Conservation (phyloP, 2,329 filamentous ascomycete genomes). For the Aspergillus costaricaensis region DNA sequence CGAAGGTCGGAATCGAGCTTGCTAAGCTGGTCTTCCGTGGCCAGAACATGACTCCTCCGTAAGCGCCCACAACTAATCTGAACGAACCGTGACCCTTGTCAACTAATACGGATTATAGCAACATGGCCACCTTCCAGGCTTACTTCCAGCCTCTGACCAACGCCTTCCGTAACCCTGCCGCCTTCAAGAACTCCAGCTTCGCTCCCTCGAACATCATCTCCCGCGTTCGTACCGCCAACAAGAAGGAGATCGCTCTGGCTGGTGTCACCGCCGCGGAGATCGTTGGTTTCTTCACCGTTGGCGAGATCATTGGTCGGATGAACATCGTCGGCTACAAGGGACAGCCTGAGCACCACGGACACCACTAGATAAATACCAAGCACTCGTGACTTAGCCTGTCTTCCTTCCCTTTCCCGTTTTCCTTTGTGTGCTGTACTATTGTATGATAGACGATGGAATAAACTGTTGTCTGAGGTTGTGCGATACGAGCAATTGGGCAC, state of each 20-base stretch:
- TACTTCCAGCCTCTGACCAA: slow-evolving; percentile 79
- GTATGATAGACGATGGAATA: slow-evolving; percentile 53
- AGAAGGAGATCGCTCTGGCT: slow-evolving; percentile 68
- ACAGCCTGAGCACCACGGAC: slow-evolving; percentile 52
- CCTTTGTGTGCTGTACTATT: slow-evolving; percentile 41
- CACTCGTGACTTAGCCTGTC: slow-evolving; percentile 29
- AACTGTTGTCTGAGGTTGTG: slow-evolving; percentile 43
- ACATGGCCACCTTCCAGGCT: slow-evolving; percentile 76
- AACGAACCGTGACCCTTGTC: slow-evolving; percentile 7
- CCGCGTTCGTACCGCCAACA: slow-evolving; percentile 68
- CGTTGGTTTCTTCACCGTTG: slow-evolving; percentile 95
- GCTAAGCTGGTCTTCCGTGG: slow-evolving; percentile 82
- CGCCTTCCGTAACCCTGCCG: slow-evolving; percentile 68
- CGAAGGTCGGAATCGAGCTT: slow-evolving; percentile 83
- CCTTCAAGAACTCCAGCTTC: slow-evolving; percentile 58
- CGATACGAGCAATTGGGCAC: slow-evolving; percentile 19
- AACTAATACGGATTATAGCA: slow-evolving; percentile 54
- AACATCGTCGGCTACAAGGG: slow-evolving; percentile 94
- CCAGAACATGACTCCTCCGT: slow-evolving; percentile 95
- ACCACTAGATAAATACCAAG: slow-evolving; percentile 36
- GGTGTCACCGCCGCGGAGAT: slow-evolving; percentile 83
- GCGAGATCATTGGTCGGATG: slow-evolving; percentile 93
- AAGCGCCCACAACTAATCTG: slow-evolving; percentile 51
- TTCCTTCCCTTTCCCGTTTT: slow-evolving; percentile 36
- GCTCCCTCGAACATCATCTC: slow-evolving; percentile 58